Percentiles rank a stretch among this genome's conserved stretches.
phyloP scores from a whole-genome alignment of 2,329 filamentous ascomycete genomes.

The Tympanopsis confertula region DNA sequence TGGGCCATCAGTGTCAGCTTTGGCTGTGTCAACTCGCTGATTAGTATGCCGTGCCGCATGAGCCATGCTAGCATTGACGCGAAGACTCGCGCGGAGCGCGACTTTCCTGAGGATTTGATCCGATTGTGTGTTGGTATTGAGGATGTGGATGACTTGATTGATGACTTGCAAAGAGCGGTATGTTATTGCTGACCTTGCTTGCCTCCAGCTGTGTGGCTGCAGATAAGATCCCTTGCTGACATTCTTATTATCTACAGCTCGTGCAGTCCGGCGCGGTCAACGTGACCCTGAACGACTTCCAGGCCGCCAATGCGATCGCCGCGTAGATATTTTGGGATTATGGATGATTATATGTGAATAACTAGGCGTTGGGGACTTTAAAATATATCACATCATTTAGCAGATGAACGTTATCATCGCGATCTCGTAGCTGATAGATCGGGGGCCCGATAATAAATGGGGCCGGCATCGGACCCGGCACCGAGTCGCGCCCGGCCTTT shows the following conservation, averaged over 20 bases:
- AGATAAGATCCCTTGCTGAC: conserved; percentile 1
- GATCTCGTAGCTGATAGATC: too few species aligned
- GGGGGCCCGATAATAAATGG: too few species aligned
- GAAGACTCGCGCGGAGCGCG: conserved; percentile 76
- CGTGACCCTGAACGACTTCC: conserved; percentile 72
- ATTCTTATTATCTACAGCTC: conserved; percentile 40
- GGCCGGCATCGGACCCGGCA: not conserved
- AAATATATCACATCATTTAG: not conserved
- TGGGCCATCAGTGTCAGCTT: conserved; percentile 58
- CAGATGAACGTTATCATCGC: too few species aligned
- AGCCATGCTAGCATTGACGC: conserved; percentile 70
- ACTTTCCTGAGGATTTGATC: conserved; percentile 95
- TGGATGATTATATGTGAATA: not conserved
- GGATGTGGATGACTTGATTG: conserved; percentile 80
- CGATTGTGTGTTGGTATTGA: conserved; percentile 93
- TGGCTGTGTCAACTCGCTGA: conserved; percentile 56
- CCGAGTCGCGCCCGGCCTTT: not conserved
- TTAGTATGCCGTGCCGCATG: conserved; percentile 62
- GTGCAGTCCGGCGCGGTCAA: conserved; percentile 90
- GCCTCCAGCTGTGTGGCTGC: not conserved
- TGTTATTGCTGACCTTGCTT: conserved; percentile 26
- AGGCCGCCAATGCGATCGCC: conserved; percentile 34
- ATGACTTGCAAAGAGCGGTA: conserved; percentile 83
- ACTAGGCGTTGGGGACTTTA: not conserved
- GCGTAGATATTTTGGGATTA: not conserved